Base-by-base conservation (phyloP, 2,329 filamentous ascomycete genomes). In the Helotiales sp. region DNA sequence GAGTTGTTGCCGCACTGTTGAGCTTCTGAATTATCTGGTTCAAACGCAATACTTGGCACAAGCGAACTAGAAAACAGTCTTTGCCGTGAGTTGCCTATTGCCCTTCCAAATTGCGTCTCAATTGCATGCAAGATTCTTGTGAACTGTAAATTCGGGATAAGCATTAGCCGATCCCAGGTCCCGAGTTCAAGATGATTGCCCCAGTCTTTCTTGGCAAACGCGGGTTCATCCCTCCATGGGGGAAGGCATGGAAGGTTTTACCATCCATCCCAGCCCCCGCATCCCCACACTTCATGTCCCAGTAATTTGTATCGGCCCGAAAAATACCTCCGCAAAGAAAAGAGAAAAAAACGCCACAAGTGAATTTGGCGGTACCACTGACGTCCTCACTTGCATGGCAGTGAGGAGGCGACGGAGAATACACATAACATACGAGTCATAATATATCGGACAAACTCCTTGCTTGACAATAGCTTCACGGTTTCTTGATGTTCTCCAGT, bases 231-330 rank as follows among this genome's bases (percentile, higher is more conserved):
- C 6, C 52, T 57, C 30, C 52, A 37, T 40, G 50, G 52, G 52
- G 52, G 34, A 57, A 37, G 17, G 50, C 15, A 28, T 34, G 30
- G 45, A 28, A 34, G 28, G 17, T 28, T 55, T 37, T 37, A 7
- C 26, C 52, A 37, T 32, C 52, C 50, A 37, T 32, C 52, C 50
- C 50, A 57, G 30, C 6, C 52, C 52, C 52, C 52, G 32, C 52
- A 57, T 37, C 52, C 32, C 52, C 52, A 34, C 52, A 57, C 30
- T 34, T 32, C 50, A 55, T 8, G 34, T 20, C n/a, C n/a, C n/a
- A 15, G 6, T 15, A 8, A 30, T 32, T 52, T 3, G n/a, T 57
- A 34, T 57, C 52, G 52, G 52, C 20, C 52, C 52, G 52, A 57
- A n/a, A 37, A 13, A 37, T n/a, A n/a, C n/a, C n/a, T n/a, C n/a